Conservation (phyloP, 2,329 filamentous ascomycete species). For the Aspergillus ibericus region DNA sequence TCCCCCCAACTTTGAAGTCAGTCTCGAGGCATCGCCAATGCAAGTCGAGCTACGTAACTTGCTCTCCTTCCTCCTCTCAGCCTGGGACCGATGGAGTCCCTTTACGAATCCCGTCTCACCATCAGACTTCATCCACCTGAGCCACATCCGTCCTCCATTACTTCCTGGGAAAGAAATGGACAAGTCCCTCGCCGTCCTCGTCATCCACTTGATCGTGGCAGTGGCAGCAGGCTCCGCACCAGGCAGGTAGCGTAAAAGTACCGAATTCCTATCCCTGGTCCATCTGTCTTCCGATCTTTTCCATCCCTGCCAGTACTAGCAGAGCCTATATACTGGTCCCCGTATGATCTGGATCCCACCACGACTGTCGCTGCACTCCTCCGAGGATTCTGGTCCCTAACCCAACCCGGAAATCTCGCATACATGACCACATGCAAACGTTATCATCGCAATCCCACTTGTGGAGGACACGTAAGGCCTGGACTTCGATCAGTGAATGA, state of each 20-base stretch:
- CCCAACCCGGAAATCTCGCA: background rate
- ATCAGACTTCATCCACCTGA: background rate
- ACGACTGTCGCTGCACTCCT: background rate
- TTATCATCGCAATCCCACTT: background rate
- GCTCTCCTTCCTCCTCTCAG: background rate
- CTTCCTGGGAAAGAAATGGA: background rate
- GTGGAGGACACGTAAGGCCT: too few species aligned
- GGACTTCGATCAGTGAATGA: background rate
- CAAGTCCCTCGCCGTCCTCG: too few species aligned
- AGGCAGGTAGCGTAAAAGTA: background rate
- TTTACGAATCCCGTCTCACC: background rate
- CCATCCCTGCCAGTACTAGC: background rate
- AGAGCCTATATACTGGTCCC: background rate
- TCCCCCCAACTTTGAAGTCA: background rate
- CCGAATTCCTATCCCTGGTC: background rate
- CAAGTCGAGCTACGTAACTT: background rate
- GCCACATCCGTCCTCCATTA: background rate
- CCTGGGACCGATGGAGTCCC: background rate
- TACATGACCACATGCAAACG: background rate
- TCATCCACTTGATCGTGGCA: background rate
- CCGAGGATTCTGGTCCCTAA: background rate
- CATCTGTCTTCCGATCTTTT: background rate
- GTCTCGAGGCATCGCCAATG: background rate
- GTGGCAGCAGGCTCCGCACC: background rate
- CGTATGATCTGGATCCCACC: background rate